Base-by-base conservation (phyloP, 2,329 filamentous ascomycete genomes). In the Fusarium chuoi region DNA sequence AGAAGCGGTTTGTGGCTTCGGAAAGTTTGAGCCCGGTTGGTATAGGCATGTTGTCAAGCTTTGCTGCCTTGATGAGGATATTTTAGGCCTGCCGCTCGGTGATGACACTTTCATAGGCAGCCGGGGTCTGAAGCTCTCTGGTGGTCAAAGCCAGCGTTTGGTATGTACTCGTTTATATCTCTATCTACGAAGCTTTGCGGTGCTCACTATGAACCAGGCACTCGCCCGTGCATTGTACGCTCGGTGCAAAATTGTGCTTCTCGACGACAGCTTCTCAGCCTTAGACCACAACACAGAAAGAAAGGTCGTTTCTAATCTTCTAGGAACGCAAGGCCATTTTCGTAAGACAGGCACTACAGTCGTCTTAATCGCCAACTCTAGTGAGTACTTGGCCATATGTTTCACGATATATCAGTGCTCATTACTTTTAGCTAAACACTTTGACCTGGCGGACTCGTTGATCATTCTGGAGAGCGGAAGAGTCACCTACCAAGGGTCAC, bases 101-200 rank as follows among this genome's bases (percentile, higher is more conserved):
- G 24, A 49, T 6, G 1, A 58, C 4, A 58, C 42, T 8, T 1
- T 58, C 1, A 30, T 58, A 15, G 42, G 56, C 2, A 58, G 56
- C 10, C 14, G 20, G 7, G 56, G 42, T 4, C 14, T 49, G 33
- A 58, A 58, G 41, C 56, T 58, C 7, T 58, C 56, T 3, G 56
- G 56, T 9, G 56, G 56, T 4, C 56, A 58, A 28, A 58, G 42
- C 14, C 42, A 49, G 2, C 56, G 56, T 1, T 2, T 58, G 2
- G 55, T 58, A 58, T 14, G 7, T 36, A 7, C 13, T 2, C 13
- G 1, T 1, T 7, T 33, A 2, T 22, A 9, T 24, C 22, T 17
- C 17, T 8, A 12, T 7, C 6, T 17, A 0, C 22, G n/a, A 35
- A 3, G 5, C 1, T 17, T 26, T 17, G 9, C 0, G 0, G 2